A percentile compares a stretch with the other conserved stretches of the same genome.
Evolutionary conservation across 305 asterid genomes (phyloP).

Genomic region (Petunia hybrid): DNA sequence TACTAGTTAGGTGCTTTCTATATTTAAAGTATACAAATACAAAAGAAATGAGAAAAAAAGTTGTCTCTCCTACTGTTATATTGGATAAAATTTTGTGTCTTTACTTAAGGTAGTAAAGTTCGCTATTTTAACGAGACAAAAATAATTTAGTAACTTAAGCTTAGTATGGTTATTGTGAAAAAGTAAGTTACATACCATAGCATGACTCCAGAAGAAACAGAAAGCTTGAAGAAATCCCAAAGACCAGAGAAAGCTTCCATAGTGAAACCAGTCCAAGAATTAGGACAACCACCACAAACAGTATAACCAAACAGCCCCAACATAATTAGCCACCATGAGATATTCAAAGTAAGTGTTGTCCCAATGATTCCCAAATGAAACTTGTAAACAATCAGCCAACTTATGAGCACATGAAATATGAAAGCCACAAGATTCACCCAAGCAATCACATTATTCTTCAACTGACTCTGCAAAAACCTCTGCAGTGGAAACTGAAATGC

Average conservation of each 20-base stretch:
- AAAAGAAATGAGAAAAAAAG: no score
- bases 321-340: slow-evolving; percentile 69
- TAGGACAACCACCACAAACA: slow-evolving; percentile 74
- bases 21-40: no score
- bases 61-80: no score
- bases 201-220: slow-evolving; percentile 91
- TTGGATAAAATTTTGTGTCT: no score
- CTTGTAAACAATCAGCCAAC: slow-evolving; percentile 62
- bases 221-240: slow-evolving; percentile 81
- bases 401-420: slow-evolving; percentile 50
- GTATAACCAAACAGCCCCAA: slow-evolving; percentile 52
- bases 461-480: slow-evolving; percentile 82
- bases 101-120: no score
- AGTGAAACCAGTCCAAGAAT: slow-evolving; percentile 76
- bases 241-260: slow-evolving; percentile 74
- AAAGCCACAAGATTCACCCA: slow-evolving; percentile 56
- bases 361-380: slow-evolving; percentile 61
- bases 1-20: no score
- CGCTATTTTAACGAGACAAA: no score
- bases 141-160: no score
- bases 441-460: slow-evolving; percentile 68
- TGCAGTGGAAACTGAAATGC: slow-evolving; percentile 71
- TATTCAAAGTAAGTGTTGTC: slow-evolving; percentile 50
- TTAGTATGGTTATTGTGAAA: no score
- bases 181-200: slow-evolving; percentile 51